Base-by-base conservation (phyloP, 2,329 filamentous ascomycete species). In the Fusarium oligoseptatum region DNA sequence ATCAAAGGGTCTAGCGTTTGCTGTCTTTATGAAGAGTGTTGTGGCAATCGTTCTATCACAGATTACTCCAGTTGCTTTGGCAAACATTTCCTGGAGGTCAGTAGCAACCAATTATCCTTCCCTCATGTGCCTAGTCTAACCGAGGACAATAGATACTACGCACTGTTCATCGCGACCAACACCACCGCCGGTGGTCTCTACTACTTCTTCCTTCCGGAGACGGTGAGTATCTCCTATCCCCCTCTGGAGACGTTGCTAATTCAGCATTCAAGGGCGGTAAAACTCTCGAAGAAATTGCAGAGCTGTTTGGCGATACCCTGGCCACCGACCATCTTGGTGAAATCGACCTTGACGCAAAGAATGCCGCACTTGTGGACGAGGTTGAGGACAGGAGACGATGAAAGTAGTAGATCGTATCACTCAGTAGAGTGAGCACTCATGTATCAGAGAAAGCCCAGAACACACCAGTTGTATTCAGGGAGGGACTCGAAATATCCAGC, bases 11-110 rank as follows among this genome's bases (percentile, higher is more conserved):
- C 55, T 77, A 10, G 74, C 72, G 0, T 77, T 79, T 50, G 77
- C 80, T 4, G 75, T 80, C 0, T 78, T 79, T 29, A 72, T 72
- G 4, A 75, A 80, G 24, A 73, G 75, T 4, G 67, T 81, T 24
- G 78, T 79, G 2, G 73, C 76, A n/a, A 82, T 81, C 20, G 77
- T 78, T 60, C 68, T 82, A 2, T 76, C 77, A 0, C 77, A 80
- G n/a, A 72, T 77, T 6, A 77, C 80, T 1, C 77, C 77, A 3
- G 60, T 79, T 3, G 80, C 80, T 0, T 76, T 70, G 6, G 63
- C 39, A 22, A 29, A 62, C 3, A 39, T 70, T 22, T 34, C 37
- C 34, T 67, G 64, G 64, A 45, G 34, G 63, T 66, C 1, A 50
- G 55, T 32, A 8, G 10, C 5, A 27, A n/a, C 29, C 11, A 17